Percentiles rank a stretch among this genome's conserved stretches.
Evolutionary conservation across 2,329 filamentous ascomycete genomes (phyloP).

Genomic region (Trichoderma sp.): DNA sequence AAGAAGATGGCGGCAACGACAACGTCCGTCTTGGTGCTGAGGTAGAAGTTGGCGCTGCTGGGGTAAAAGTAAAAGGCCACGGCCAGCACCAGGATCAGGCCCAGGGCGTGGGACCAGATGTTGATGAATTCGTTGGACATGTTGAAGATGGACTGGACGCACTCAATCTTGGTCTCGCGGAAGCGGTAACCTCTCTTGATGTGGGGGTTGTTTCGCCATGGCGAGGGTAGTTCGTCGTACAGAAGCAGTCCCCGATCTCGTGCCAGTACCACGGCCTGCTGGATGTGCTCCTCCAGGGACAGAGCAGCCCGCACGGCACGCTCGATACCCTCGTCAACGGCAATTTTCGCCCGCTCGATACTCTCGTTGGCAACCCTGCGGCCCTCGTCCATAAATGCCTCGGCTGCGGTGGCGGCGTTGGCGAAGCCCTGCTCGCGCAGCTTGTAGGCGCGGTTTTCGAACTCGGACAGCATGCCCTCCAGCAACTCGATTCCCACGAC

Average conservation of each 20-base stretch:
- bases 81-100: constrained; percentile 80
- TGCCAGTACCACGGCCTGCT: constrained; percentile 71
- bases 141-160: constrained; percentile 77
- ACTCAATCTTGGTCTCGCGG: constrained; percentile 85
- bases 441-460: constrained; percentile 79
- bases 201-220: constrained; percentile 94
- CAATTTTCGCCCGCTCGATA: constrained; percentile 69
- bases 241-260: constrained; percentile 78
- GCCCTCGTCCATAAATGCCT: constrained; percentile 72
- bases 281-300: constrained; percentile 79
- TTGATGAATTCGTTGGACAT: constrained; percentile 94
- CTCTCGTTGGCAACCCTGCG: constrained; percentile 78
- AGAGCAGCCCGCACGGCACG: constrained; percentile 80
- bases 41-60: constrained; percentile 76
- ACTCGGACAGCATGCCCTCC: constrained; percentile 79
- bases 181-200: constrained; percentile 92
- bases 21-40: constrained; percentile 84
- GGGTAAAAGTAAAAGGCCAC: constrained; percentile 97
- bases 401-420: constrained; percentile 63
- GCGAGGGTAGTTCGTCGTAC: constrained; percentile 86
- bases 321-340: constrained; percentile 78
- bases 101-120: constrained; percentile 94
- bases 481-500: constrained; percentile 82
- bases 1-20: constrained; percentile 94
- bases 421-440: constrained; percentile 73